Conservation (phyloP, 2,329 filamentous ascomycete genomes). For the Juglanconis oblonga region DNA sequence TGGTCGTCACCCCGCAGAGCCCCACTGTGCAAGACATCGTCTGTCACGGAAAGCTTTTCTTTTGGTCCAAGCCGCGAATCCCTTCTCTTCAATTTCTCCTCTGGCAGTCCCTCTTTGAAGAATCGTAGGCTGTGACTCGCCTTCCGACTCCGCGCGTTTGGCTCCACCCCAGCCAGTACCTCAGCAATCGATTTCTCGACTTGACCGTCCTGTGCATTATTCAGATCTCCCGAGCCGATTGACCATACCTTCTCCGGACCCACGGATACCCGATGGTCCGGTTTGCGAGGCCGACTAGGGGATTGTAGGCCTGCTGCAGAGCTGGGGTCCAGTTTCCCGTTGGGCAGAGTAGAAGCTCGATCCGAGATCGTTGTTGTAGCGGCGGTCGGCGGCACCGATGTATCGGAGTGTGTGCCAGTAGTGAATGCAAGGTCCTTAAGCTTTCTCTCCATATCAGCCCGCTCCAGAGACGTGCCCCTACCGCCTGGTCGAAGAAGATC, state of each 20-base stretch:
- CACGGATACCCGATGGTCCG: constrained; percentile 40
- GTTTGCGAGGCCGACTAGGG: constrained; percentile 31
- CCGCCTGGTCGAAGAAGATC: constrained; percentile 30
- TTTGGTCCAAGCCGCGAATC: constrained; percentile 38
- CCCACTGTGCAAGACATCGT: constrained; percentile 19
- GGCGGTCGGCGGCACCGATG: not conserved
- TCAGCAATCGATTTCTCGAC: constrained; percentile 65
- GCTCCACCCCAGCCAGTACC: constrained; percentile 59
- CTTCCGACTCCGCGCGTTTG: constrained; percentile 63
- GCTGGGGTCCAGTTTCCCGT: not conserved
- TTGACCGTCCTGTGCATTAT: constrained; percentile 50
- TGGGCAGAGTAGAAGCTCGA: not conserved
- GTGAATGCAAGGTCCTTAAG: constrained; percentile 24
- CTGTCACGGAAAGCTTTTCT: constrained; percentile 40
- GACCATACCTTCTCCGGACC: constrained; percentile 62
- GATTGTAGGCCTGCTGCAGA: constrained; percentile 2
- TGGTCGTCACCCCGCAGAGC: constrained; percentile 20
- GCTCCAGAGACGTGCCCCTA: constrained; percentile 39
- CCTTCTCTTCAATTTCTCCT: constrained; percentile 54
- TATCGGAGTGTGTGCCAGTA: constrained; percentile 20
- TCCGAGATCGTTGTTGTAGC: not conserved
- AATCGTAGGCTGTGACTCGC: constrained; percentile 65
- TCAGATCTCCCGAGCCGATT: constrained; percentile 51
- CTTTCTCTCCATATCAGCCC: constrained; percentile 39
- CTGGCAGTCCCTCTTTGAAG: constrained; percentile 63